phyloP scores from a whole-genome alignment of 441 rosid species.

The Jatropha podagrica region DNA sequence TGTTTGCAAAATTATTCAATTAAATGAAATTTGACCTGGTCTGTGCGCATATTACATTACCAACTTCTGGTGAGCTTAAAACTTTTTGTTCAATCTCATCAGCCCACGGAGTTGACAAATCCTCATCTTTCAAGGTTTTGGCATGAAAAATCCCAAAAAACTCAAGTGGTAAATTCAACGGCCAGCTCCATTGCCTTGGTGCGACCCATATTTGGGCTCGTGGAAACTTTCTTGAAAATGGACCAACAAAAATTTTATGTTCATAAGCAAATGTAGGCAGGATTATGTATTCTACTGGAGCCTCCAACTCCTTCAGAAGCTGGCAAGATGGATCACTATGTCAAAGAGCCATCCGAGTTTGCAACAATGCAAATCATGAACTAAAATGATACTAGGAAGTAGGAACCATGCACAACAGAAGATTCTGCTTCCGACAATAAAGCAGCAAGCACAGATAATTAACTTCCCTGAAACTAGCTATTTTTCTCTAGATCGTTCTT shows the following conservation, averaged over 20 bases:
- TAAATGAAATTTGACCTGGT: slow-evolving; percentile 19
- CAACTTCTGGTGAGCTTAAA: slow-evolving; percentile 96
- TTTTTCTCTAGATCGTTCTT: neutral
- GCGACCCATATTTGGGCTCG: slow-evolving; percentile 93
- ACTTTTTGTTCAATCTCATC: slow-evolving; percentile 93
- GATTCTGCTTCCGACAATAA: neutral
- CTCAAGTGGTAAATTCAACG: slow-evolving; percentile 86
- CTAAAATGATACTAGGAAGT: neutral
- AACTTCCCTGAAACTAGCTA: neutral
- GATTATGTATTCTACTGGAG: slow-evolving; percentile 82
- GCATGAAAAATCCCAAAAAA: slow-evolving; percentile 93
- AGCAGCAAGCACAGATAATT: neutral
- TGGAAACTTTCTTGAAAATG: slow-evolving; percentile 95
- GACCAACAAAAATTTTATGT: slow-evolving; percentile 95
- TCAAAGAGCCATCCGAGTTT: slow-evolving; percentile 20
- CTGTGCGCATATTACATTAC: slow-evolving; percentile 38
- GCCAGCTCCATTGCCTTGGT: slow-evolving; percentile 99
- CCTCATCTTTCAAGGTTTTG: slow-evolving; percentile 66
- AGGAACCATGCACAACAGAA: neutral
- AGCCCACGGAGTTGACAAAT: slow-evolving; percentile 82
- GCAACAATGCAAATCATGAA: slow-evolving; percentile 4
- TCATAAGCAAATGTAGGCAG: slow-evolving; percentile 96
- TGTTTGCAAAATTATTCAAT: neutral
- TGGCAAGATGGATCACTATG: slow-evolving; percentile 33
- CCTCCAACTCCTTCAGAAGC: slow-evolving; percentile 86